Base-by-base conservation (phyloP, 257 asterid species). In the Salvia miltiorrhiza region DNA sequence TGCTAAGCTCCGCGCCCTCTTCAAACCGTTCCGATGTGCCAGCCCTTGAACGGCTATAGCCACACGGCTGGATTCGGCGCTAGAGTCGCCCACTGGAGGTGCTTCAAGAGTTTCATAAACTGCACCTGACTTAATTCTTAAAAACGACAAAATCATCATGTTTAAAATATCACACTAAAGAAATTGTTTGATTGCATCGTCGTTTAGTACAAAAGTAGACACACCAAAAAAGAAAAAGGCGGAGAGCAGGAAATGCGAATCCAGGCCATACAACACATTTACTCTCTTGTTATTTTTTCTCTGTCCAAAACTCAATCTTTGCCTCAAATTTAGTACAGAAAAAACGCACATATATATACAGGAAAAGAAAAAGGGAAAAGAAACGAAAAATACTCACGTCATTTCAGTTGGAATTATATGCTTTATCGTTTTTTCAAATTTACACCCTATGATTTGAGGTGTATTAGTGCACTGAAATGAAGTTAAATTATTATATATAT, bases 221-320 rank as follows among this genome's bases (percentile, higher is more conserved):
- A 65, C 8, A 63, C n/a, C 10, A 63, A 30, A 69, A 70, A 72
- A 23, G 24, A 63, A 63, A 61, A 58, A 64, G 50, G 50, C 67
- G 53, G 44, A 73, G 32, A 63, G 65, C 76, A 73, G 43, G 43
- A 73, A 30, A 54, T 73, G 77, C 72, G 50, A 64, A 73, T 73
- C 77, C 77, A 73, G 72, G 40, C 77, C 59, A n/a, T n/a, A 65
- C 67, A 57, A n/a, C 57, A 62, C 64, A 71, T n/a, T 64, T 43
- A 14, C 43, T 55, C 56, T 62, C 56, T 30, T 44, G 35, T 72
- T 52, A 71, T 11, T 71, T 60, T 35, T 17, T 17, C 17, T 30
- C 7, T 62, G 16, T 32, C 63, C 57, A 28, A 50, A 30, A 16
- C 3, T 50, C 9, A 71, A 71, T 49, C 63, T 71, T 61, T 49